Evolutionary conservation across 2,329 filamentous ascomycete species (phyloP).

Genomic region (Boeremia lycopersici): DNA sequence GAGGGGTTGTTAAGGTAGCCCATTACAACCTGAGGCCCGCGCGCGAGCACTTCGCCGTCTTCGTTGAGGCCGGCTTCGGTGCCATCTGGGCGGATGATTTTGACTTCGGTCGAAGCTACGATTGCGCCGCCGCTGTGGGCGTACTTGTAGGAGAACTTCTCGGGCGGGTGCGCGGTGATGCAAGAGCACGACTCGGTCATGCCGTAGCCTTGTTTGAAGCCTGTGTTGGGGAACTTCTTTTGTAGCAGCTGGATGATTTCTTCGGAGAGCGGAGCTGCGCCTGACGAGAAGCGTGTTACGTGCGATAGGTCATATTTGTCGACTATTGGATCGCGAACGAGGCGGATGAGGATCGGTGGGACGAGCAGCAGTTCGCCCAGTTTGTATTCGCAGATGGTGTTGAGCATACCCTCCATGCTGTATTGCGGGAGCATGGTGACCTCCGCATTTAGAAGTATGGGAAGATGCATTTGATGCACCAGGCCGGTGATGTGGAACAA

Average conservation of each 20-base stretch:
- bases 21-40: slow-evolving; percentile 58
- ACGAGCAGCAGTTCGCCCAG: slow-evolving; percentile 60
- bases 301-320: slow-evolving; percentile 62
- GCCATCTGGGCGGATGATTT: slow-evolving; percentile 63
- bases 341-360: slow-evolving; percentile 65
- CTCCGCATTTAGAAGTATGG: slow-evolving; percentile 67
- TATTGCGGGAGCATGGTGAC: slow-evolving; percentile 70
- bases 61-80: slow-evolving; percentile 59
- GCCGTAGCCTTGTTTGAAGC: slow-evolving; percentile 70
- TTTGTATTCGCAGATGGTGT: slow-evolving; percentile 53
- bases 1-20: slow-evolving; percentile 55
- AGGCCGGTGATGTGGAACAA: slow-evolving; percentile 47
- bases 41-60: slow-evolving; percentile 58
- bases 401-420: slow-evolving; percentile 60
- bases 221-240: slow-evolving; percentile 62
- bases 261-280: slow-evolving; percentile 64
- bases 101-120: slow-evolving; percentile 64
- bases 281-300: slow-evolving; percentile 63
- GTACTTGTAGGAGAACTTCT: slow-evolving; percentile 63
- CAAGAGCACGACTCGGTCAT: slow-evolving; percentile 71
- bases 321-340: slow-evolving; percentile 63
- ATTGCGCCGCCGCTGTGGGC: slow-evolving; percentile 62
- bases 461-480: slow-evolving; percentile 62
- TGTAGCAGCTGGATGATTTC: slow-evolving; percentile 64
- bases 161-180: slow-evolving; percentile 65